Evolutionary conservation across 2,329 filamentous ascomycete genomes (phyloP), one percentile per base, ranked within the genome.

Genomic region (Helicocarpus griseus): DNA sequence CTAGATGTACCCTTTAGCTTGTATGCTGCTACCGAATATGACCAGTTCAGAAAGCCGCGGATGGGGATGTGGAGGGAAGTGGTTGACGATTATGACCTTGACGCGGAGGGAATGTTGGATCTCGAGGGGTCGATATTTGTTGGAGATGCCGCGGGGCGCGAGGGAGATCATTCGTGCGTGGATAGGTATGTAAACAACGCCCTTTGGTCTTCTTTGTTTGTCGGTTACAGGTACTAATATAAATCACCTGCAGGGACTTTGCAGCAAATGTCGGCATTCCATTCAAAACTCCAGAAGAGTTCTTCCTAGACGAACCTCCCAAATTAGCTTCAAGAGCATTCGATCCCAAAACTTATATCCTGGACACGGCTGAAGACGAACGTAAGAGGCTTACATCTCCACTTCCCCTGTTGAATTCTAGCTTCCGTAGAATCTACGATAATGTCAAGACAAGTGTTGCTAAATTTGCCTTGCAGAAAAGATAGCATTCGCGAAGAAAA

Each of bases 211-310:
- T 40, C 36, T 26, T 17, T 53, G 62, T 6, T 41, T 31, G 6
- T 50, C 52, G 17, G 40, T 41, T 44, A 38, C 51, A n/a, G 58
- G n/a, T 48, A 43, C 55, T 56, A 31, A 58, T 45, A 39, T 51
- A 46, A 54, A 47, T 39, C 46, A 44, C 22, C 22, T 50, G 61
- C 58, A 82, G 88, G 52, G 87, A 96, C 61, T 85, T 97, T 60
- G 91, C 93, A 2, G 76, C 83, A 55, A 97, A 98, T 62, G 71
- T 90, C 11, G 87, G 87, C 3, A 80, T 98, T 57, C 65, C 72
- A 11, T 98, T 91, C 66, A 73, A 82, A 52, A 95, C 91, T 0
- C 93, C 93, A 0, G 93, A 98, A 63, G 90, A 96, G 66, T 95
- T 85, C 70, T 97, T 97, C 64, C 77, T 91, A 0, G 77, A 77